These are phyloP conservation scores for Withania somnifera DNA, from an alignment of 305 asterid genomes.

Conservation along the genomic window DNA sequence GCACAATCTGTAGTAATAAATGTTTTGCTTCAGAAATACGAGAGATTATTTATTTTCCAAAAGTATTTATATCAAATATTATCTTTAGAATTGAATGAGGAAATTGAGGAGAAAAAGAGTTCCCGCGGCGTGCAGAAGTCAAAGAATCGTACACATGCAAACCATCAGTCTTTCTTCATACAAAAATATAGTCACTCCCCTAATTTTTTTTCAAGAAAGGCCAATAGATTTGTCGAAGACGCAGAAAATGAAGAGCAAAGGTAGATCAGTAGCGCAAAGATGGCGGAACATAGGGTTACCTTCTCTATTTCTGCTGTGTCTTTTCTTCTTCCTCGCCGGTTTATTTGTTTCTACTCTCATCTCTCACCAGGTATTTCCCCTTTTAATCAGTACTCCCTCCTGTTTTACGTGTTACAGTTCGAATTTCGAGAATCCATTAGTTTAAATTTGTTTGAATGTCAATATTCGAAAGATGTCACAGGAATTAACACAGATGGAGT, in stretches of 20 bases:
- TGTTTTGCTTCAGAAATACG: neutral
- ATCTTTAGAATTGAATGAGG: too few species aligned
- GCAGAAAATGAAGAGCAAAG: conserved; percentile 21
- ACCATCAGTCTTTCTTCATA: neutral
- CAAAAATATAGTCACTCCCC: too few species aligned
- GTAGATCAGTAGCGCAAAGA: neutral
- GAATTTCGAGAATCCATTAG: too few species aligned
- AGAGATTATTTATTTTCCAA: neutral
- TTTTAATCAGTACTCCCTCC: too few species aligned
- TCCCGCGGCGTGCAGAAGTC: neutral
- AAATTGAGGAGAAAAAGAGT: too few species aligned
- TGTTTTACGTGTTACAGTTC: too few species aligned
- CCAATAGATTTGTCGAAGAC: neutral
- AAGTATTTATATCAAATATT: too few species aligned
- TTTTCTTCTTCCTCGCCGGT: conserved; percentile 79
- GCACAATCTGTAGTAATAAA: neutral
- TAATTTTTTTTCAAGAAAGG: too few species aligned
- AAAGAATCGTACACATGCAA: neutral
- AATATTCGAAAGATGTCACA: too few species aligned
- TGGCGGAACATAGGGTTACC: conserved; percentile 36
- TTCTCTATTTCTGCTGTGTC: conserved; percentile 55
- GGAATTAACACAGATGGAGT: too few species aligned
- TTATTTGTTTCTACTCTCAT: conserved; percentile 67
- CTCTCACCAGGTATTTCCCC: conserved; percentile 48
- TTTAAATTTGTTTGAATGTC: too few species aligned